These are phyloP conservation scores for Aspergillus novoparasiticus DNA, from an alignment of 2,329 filamentous ascomycete species.

Conservation along the genomic window DNA sequence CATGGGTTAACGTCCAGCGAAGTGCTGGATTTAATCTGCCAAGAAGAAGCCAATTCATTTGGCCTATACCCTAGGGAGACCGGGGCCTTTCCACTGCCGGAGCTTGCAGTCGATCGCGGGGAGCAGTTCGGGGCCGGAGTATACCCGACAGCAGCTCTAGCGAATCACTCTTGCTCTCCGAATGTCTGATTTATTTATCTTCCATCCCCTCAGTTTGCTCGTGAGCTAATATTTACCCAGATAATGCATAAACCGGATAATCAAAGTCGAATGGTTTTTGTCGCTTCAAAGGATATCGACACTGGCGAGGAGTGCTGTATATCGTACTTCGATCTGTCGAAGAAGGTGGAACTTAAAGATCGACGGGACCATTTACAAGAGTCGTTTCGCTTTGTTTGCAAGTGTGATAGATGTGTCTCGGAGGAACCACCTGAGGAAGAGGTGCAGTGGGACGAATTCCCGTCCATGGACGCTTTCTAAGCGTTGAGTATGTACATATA, in stretches of 20 bases:
- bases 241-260: slow-evolving; percentile 35
- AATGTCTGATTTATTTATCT: slow-evolving; percentile 16
- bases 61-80: slow-evolving; percentile 22
- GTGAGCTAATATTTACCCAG: slow-evolving; percentile 14
- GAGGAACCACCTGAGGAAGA: slow-evolving; percentile 22
- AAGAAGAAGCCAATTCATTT: slow-evolving; percentile 26
- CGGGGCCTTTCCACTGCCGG: slow-evolving; percentile 7
- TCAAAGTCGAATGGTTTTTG: slow-evolving; percentile 34
- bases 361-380: slow-evolving; percentile 29
- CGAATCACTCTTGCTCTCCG: slow-evolving; percentile 25
- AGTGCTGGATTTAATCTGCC: slow-evolving; percentile 20
- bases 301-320: slow-evolving; percentile 38
- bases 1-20: slow-evolving; percentile 12
- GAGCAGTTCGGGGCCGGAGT: slow-evolving; percentile 25
- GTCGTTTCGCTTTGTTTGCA: slow-evolving; percentile 33
- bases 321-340: slow-evolving; percentile 34
- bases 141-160: slow-evolving; percentile 23
- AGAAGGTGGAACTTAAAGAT: slow-evolving; percentile 19
- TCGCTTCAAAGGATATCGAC: slow-evolving; percentile 29
- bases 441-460: slow-evolving; percentile 23
- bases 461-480: slow-evolving; percentile 1
- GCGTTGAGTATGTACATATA: neutral
- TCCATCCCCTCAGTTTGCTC: neutral
- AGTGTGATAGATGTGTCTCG: slow-evolving; percentile 28
- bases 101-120: slow-evolving; percentile 12